Evolutionary conservation across 495 filamentous ascomycete species (phyloP).

Genomic region (Hyphodiscus hymeniophilus): DNA sequence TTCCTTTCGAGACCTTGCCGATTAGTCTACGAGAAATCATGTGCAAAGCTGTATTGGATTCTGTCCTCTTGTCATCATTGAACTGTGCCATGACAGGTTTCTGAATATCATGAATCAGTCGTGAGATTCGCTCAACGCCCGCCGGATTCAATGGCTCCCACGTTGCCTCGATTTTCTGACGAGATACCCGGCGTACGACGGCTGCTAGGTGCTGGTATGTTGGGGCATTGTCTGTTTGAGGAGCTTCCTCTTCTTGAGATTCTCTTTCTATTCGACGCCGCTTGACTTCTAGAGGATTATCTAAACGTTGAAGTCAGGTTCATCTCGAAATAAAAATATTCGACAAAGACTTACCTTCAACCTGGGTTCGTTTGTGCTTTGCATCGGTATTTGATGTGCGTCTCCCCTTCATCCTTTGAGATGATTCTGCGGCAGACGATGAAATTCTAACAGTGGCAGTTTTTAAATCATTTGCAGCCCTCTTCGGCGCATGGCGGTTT

Average conservation of each 20-base stretch:
- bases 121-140: slow-evolving; percentile 42
- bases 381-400: not conserved
- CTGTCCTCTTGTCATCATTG: slow-evolving; percentile 49
- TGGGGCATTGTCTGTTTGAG: slow-evolving; percentile 1
- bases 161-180: slow-evolving; percentile 47
- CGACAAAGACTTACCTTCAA: not conserved
- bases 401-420: not conserved
- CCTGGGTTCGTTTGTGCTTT: not conserved
- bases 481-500: not conserved
- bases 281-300: not conserved
- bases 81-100: slow-evolving; percentile 46
- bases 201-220: slow-evolving; percentile 19
- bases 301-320: not conserved
- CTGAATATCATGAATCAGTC: slow-evolving; percentile 45
- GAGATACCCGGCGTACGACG: slow-evolving; percentile 31
- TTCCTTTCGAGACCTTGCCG: slow-evolving; percentile 13
- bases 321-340: not conserved
- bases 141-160: slow-evolving; percentile 48
- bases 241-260: slow-evolving; percentile 1
- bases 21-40: slow-evolving; percentile 19
- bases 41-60: slow-evolving; percentile 35
- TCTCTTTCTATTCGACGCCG: slow-evolving; percentile 1
- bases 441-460: not conserved
- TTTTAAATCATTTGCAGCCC: not conserved
- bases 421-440: no score